Percentiles rank a stretch among this genome's conserved stretches.
These are phyloP conservation scores for Schizochytrium sp. DNA, from an alignment of 108 stramenopile genomes.

Conservation along the genomic window DNA sequence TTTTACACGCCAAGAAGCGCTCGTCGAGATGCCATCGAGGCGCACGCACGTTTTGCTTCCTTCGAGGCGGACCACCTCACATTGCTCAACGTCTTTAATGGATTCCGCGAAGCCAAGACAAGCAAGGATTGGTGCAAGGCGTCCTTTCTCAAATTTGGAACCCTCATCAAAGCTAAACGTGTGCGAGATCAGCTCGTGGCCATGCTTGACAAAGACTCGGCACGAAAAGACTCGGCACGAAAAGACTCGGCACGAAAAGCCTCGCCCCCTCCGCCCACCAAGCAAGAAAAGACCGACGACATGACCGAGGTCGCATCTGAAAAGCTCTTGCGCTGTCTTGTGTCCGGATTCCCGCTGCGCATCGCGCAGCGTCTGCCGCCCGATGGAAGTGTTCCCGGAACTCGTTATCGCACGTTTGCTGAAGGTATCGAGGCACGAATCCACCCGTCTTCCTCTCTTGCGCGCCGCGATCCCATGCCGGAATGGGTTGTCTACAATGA, in stretches of 20 bases:
- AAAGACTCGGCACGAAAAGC: background rate
- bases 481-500: constrained; percentile 97
- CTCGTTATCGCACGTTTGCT: background rate
- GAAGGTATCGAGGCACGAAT: background rate
- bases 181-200: background rate
- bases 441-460: background rate
- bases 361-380: background rate
- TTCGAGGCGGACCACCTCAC: constrained; percentile 1
- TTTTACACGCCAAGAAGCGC: background rate
- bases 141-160: background rate
- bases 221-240: no score
- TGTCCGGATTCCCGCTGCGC: background rate
- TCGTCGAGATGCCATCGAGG: background rate
- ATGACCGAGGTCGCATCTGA: background rate
- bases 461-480: constrained; percentile 60
- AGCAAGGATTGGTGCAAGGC: background rate
- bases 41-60: background rate
- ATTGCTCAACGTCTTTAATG: background rate
- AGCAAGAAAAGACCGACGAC: background rate
- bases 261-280: background rate
- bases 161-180: background rate
- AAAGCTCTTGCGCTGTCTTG: background rate
- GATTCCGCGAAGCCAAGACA: background rate
- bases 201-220: background rate
- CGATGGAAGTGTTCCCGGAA: background rate